Conservation (phyloP, 768 basidiomycete species). For the Mycena kentingensis region DNA sequence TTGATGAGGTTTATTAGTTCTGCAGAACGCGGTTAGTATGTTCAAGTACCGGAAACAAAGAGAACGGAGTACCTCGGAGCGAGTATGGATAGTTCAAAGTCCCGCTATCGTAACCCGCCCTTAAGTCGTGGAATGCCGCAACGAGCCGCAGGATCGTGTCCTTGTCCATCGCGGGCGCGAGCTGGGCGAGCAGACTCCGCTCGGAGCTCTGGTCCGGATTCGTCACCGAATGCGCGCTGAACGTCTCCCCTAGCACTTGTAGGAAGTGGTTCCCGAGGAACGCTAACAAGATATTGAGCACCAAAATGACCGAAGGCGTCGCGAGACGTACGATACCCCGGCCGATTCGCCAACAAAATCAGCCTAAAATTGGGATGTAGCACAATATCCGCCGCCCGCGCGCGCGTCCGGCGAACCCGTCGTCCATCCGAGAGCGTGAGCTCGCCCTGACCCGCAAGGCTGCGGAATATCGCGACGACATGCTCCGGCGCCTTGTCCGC, state of each 20-base stretch:
- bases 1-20: slow-evolving; percentile 68
- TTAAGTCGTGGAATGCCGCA: slow-evolving; percentile 63
- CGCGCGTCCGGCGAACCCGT: slow-evolving; percentile 47
- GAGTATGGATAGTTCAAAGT: slow-evolving; percentile 68
- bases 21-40: slow-evolving; percentile 42
- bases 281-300: no score
- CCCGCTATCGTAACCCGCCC: slow-evolving; percentile 58
- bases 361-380: slow-evolving; percentile 68
- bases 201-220: slow-evolving; percentile 73
- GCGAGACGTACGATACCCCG: slow-evolving; percentile 67
- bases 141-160: slow-evolving; percentile 59
- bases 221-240: slow-evolving; percentile 64
- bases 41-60: not conserved
- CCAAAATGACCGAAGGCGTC: no score
- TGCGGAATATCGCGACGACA: slow-evolving; percentile 70
- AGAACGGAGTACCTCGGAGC: slow-evolving; percentile 51
- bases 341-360: slow-evolving; percentile 64
- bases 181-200: slow-evolving; percentile 55
- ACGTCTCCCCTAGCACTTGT: slow-evolving; percentile 70
- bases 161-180: slow-evolving; percentile 60
- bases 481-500: slow-evolving; percentile 76
- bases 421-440: slow-evolving; percentile 66
- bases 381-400: slow-evolving; percentile 55
- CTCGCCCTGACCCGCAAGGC: slow-evolving; percentile 65
- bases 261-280: slow-evolving; percentile 76